Evolutionary conservation across 2,329 filamentous ascomycete species (phyloP), one percentile per base, ranked within the genome.

Genomic region (Xylariales sp.): DNA sequence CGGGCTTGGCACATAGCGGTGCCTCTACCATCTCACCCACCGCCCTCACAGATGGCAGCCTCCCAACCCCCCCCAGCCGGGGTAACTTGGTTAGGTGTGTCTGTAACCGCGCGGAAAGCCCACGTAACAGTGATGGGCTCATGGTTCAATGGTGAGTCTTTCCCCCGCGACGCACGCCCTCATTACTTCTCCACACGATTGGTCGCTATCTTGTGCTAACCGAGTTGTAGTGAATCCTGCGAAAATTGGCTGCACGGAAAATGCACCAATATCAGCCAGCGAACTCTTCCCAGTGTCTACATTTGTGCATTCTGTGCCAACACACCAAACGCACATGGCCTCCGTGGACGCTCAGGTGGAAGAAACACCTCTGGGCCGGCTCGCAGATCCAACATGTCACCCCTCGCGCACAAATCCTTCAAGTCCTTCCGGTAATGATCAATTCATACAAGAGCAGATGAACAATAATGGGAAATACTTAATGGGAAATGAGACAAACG

Each of bases 141-240:
- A 72, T 83, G 70, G 69, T 83, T 41, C 76, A 81, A 58, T 83
- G 79, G 79, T 83, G 66, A 43, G n/a, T n/a, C n/a, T 72, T 30
- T 15, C 12, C 25, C 17, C 14, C 12, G 12, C 14, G 4, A 13
- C 16, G 12, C 10, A 23, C 14, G 12, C 5, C 13, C 14, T 57
- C 27, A 37, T 33, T 20, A 20, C 15, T 38, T 25, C 29, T 29
- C n/a, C 37, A 8, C 16, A 16, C 5, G 28, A 27, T 29, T 41
- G 21, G 28, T 29, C 19, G 29, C 29, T 14, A 14, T 25, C 13
- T 25, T 13, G 37, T 18, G 39, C 38, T 47, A 38, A 54, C 43
- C 32, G 10, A 29, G 23, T 31, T 35, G 14, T 48, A 83, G 78
- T 50, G 73, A 81, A 59, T 78, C 76, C 17, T 83, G 79, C 53